Evolutionary conservation across 495 filamentous ascomycete species (phyloP).

Genomic region (Tuber brumale): DNA sequence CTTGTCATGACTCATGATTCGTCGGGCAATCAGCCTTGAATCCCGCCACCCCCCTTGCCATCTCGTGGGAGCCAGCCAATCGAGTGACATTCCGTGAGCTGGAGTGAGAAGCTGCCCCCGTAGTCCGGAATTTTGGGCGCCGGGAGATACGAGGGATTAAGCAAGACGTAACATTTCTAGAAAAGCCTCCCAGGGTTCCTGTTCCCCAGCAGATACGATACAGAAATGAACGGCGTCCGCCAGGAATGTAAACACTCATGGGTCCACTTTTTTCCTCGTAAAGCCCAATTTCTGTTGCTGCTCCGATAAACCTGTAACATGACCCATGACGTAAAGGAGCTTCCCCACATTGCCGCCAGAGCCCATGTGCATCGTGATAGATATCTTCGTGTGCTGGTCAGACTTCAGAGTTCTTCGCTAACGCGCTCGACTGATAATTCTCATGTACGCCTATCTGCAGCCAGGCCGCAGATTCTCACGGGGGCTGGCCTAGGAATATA

Average conservation of each 20-base stretch:
- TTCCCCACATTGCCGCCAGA: not conserved
- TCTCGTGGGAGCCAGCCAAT: not conserved
- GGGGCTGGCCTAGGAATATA: not conserved
- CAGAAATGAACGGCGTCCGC: not conserved
- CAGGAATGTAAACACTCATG: not conserved
- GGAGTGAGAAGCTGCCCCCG: not conserved
- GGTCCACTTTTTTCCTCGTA: not conserved
- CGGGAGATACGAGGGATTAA: not conserved
- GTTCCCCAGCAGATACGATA: not conserved
- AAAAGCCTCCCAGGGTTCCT: not conserved
- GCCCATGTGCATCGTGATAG: not conserved
- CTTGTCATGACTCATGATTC: not conserved
- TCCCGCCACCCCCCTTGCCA: not conserved
- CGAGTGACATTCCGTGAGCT: slow-evolving; percentile 3
- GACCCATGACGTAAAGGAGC: not conserved
- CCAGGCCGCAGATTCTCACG: not conserved
- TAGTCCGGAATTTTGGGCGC: not conserved
- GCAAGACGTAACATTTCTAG: not conserved
- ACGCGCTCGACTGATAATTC: not conserved
- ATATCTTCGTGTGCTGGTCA: not conserved
- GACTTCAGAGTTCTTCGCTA: not conserved
- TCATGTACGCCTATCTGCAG: not conserved
- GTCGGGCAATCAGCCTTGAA: not conserved
- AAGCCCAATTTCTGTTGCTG: not conserved
- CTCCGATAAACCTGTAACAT: not conserved